Evolutionary conservation across 2,329 filamentous ascomycete genomes (phyloP).

Genomic region (Neofusicoccum cordaticola): DNA sequence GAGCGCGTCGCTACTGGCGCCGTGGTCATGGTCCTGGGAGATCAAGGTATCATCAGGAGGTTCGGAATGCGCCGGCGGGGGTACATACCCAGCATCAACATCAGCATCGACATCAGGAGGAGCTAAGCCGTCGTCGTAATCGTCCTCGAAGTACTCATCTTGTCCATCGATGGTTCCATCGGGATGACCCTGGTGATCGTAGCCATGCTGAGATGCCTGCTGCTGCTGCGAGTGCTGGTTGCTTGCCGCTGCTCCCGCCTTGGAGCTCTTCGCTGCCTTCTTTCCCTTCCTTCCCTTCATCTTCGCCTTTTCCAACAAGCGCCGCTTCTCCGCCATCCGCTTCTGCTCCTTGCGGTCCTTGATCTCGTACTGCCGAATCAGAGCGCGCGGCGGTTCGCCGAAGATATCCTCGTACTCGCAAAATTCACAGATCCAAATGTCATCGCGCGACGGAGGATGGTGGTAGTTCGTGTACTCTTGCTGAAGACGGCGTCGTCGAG

Average conservation of each 20-base stretch:
- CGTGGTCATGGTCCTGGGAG: conserved; percentile 2
- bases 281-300: conserved; percentile 88
- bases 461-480: conserved; percentile 75
- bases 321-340: conserved; percentile 78
- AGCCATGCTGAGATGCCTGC: not conserved
- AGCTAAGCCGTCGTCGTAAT: conserved; percentile 10
- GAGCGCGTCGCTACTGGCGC: not conserved
- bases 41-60: conserved; percentile 9
- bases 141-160: conserved; percentile 16
- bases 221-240: conserved; percentile 16
- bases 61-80: conserved; percentile 7
- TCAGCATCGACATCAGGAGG: conserved; percentile 5
- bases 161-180: conserved; percentile 14
- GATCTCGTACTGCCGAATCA: conserved; percentile 90
- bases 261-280: conserved; percentile 67
- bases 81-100: conserved; percentile 8
- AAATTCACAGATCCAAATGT: conserved; percentile 95
- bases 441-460: conserved; percentile 66
- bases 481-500: conserved; percentile 71
- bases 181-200: conserved; percentile 11
- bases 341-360: conserved; percentile 85
- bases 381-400: conserved; percentile 75
- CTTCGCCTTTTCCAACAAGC: conserved; percentile 87
- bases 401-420: conserved; percentile 98
- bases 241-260: conserved; percentile 28